Evolutionary conservation across 306 rosid genomes (phyloP).

Genomic region (Quercus wislizeni): DNA sequence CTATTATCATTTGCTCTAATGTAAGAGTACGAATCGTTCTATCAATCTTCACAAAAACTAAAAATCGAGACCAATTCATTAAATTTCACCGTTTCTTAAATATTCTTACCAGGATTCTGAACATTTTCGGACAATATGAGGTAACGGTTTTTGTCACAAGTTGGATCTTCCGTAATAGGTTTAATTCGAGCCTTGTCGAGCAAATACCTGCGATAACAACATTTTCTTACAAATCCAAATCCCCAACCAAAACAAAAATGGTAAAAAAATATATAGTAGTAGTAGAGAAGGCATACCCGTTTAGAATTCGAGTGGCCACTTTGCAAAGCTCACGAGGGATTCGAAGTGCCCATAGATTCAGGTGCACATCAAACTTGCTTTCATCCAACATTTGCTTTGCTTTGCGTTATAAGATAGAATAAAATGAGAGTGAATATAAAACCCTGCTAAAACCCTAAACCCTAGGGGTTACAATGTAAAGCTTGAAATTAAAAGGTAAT

Average conservation of each 20-base stretch:
- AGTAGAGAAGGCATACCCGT: constrained; percentile 42
- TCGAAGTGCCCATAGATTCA: constrained; percentile 76
- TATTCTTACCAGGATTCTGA: constrained; percentile 52
- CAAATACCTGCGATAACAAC: constrained; percentile 49
- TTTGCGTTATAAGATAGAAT: background rate
- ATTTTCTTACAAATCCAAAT: background rate
- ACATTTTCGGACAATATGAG: constrained; percentile 67
- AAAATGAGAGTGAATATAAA: background rate
- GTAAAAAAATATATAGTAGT: no score
- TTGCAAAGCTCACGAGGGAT: constrained; percentile 86
- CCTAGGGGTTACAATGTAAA: background rate
- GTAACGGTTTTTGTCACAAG: constrained; percentile 61
- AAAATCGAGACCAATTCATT: background rate
- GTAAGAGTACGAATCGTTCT: background rate
- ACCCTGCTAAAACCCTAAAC: background rate
- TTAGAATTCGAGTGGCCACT: constrained; percentile 63
- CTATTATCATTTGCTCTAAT: background rate
- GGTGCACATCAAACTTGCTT: constrained; percentile 62
- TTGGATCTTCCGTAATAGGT: constrained; percentile 79
- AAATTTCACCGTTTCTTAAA: background rate
- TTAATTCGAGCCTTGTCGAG: constrained; percentile 83
- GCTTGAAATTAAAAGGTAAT: background rate
- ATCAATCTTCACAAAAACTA: background rate
- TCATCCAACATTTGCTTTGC: constrained; percentile 58
- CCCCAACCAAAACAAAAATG: no score